Evolutionary conservation across 2,329 filamentous ascomycete species (phyloP).

Genomic region (Diaporthe eres): DNA sequence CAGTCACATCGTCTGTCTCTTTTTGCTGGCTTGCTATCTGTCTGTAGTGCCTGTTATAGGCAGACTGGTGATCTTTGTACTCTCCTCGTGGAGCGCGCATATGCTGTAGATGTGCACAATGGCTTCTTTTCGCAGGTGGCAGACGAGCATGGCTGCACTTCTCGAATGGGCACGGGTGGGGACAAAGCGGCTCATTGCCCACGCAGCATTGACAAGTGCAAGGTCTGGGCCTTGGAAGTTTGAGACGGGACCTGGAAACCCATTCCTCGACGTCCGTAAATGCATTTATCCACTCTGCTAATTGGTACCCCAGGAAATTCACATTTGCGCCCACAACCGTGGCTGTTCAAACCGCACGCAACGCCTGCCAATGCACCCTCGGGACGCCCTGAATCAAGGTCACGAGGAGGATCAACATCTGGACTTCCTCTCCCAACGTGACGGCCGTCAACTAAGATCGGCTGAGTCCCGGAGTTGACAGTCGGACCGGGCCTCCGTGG

Average conservation of each 20-base stretch:
- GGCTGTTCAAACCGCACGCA: not conserved
- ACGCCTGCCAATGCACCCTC: not conserved
- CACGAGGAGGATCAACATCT: slow-evolving; percentile 25
- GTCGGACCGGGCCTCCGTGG: slow-evolving; percentile 29
- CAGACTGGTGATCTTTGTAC: not conserved
- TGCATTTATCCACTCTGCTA: slow-evolving; percentile 23
- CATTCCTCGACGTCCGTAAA: slow-evolving; percentile 19
- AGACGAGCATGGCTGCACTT: not conserved
- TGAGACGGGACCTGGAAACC: slow-evolving; percentile 8
- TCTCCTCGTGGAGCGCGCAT: not conserved
- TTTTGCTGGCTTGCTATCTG: not conserved
- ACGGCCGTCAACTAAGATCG: slow-evolving; percentile 16
- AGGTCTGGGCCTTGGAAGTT: slow-evolving; percentile 26
- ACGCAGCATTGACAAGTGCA: not conserved
- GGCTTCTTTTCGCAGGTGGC: not conserved
- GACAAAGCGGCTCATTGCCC: slow-evolving; percentile 7
- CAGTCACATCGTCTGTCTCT: not conserved
- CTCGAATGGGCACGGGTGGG: not conserved
- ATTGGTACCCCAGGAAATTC: slow-evolving; percentile 31
- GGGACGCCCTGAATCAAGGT: slow-evolving; percentile 10
- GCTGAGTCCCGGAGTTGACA: slow-evolving; percentile 16
- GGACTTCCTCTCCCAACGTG: slow-evolving; percentile 3
- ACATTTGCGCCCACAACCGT: slow-evolving; percentile 3
- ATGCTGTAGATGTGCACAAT: not conserved
- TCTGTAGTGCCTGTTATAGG: not conserved